A percentile compares a stretch with the other conserved stretches of the same genome.
Evolutionary conservation across 306 rosid species (phyloP).

Genomic region (Mimosa pudica): DNA sequence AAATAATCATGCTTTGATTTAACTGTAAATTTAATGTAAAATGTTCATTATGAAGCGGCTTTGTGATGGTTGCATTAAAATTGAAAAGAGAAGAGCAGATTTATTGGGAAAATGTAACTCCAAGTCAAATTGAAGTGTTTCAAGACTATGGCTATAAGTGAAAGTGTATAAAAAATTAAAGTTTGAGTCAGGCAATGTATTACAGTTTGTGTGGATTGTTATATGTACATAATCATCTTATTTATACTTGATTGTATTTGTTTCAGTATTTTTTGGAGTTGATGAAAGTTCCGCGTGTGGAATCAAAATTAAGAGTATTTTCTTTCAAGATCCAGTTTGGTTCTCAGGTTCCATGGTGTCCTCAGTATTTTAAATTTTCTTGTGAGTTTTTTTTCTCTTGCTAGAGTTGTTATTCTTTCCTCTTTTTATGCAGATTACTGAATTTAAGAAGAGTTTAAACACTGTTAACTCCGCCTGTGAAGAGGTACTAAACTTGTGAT

Average conservation of each 20-base stretch:
- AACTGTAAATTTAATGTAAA: neutral
- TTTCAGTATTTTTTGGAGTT: constrained; percentile 88
- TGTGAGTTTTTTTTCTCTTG: constrained; percentile 33
- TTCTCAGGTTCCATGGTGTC: constrained; percentile 71
- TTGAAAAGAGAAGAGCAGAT: neutral
- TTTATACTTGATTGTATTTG: constrained; percentile 24
- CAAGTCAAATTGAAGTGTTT: constrained; percentile 28
- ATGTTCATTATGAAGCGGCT: constrained; percentile 15
- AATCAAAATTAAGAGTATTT: constrained; percentile 90
- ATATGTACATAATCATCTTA: constrained; percentile 13
- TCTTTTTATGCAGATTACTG: constrained; percentile 61
- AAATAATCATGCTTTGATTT: constrained; percentile 22
- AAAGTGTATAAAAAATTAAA: neutral
- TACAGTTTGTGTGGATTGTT: neutral
- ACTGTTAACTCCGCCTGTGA: constrained; percentile 79
- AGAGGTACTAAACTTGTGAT: constrained; percentile 61
- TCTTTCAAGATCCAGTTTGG: constrained; percentile 89
- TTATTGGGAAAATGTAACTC: constrained; percentile 9
- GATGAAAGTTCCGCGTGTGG: constrained; percentile 96
- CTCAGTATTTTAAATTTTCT: constrained; percentile 21
- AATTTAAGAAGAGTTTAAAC: constrained; percentile 78
- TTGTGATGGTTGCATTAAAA: constrained; percentile 19
- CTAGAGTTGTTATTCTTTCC: constrained; percentile 33
- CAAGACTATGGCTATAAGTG: constrained; percentile 2
- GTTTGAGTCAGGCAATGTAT: neutral